phyloP scores from a whole-genome alignment of 106 monocot species.

The Phalaenopsis equestris region DNA sequence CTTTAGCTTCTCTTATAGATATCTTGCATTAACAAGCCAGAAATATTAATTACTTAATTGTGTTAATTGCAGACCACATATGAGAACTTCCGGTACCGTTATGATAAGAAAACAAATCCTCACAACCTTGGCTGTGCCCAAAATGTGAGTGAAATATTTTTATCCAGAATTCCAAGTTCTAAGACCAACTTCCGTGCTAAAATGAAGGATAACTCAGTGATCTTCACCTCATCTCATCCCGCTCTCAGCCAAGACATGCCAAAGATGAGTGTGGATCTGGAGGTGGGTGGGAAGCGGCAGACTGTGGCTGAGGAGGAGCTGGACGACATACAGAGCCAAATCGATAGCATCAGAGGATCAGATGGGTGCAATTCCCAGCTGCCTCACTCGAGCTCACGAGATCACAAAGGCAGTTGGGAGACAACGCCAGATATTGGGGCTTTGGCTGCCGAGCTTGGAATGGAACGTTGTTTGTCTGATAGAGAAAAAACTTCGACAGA shows the following conservation, averaged over 20 bases:
- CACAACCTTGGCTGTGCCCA: slow-evolving; percentile 40
- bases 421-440: slow-evolving; percentile 28
- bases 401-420: slow-evolving; percentile 27
- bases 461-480: slow-evolving; percentile 18
- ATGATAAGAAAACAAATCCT: slow-evolving; percentile 52
- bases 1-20: no score
- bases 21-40: no score
- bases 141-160: slow-evolving; percentile 49
- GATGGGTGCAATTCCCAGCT: slow-evolving; percentile 31
- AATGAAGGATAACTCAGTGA: slow-evolving; percentile 27
- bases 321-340: slow-evolving; percentile 57
- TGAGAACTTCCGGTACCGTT: slow-evolving; percentile 69
- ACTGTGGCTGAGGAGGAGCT: slow-evolving; percentile 44
- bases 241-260: slow-evolving; percentile 19
- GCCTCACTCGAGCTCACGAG: slow-evolving; percentile 11
- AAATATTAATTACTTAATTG: neutral
- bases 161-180: slow-evolving; percentile 39
- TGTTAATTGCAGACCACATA: slow-evolving; percentile 45
- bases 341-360: slow-evolving; percentile 23
- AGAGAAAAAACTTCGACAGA: slow-evolving; percentile 15
- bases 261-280: slow-evolving; percentile 37
- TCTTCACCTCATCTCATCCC: slow-evolving; percentile 23
- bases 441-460: slow-evolving; percentile 29
- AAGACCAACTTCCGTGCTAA: slow-evolving; percentile 44
- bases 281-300: slow-evolving; percentile 42